Percentiles rank a stretch among this genome's conserved stretches.
These are phyloP conservation scores for Proteromonas lacertae DNA, from an alignment of 352 stramenopile genomes.

Conservation along the genomic window DNA sequence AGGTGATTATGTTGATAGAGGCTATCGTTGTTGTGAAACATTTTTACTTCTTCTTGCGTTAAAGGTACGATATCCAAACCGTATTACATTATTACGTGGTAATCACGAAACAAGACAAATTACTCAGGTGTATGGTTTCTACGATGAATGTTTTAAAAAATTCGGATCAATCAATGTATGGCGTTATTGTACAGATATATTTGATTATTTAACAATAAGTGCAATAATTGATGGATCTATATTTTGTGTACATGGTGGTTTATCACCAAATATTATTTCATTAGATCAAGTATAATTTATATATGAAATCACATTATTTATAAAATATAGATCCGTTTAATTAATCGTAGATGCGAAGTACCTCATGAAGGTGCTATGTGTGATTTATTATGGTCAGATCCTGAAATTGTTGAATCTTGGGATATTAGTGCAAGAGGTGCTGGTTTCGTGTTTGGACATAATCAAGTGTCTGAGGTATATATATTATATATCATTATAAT, in stretches of 20 bases:
- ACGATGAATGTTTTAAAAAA: constrained; percentile 79
- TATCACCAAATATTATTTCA: constrained; percentile 85
- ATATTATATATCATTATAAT: too few relatives aligned
- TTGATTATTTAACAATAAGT: constrained; percentile 88
- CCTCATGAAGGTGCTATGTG: constrained; percentile 97
- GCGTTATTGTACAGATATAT: constrained; percentile 97
- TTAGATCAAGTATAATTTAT: constrained; percentile 72
- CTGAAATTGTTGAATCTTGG: constrained; percentile 85
- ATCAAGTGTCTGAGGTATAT: constrained; percentile 6
- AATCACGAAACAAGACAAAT: constrained; percentile 96
- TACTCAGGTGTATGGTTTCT: constrained; percentile 94
- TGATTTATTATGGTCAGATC: constrained; percentile 58
- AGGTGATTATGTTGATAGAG: too few relatives aligned
- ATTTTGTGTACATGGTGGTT: constrained; percentile 89
- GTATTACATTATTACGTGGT: constrained; percentile 89
- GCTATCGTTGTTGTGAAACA: constrained; percentile 95
- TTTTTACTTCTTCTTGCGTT: constrained; percentile 84
- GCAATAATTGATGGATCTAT: constrained; percentile 97
- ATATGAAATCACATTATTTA: too few relatives aligned
- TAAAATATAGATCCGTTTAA: too few relatives aligned
- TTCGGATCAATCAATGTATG: constrained; percentile 95
- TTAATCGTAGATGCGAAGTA: constrained; percentile 94
- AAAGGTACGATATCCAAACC: constrained; percentile 89
- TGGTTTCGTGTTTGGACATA: constrained; percentile 78
- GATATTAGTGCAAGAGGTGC: constrained; percentile 72